Evolutionary conservation across 495 filamentous ascomycete genomes (phyloP).

Genomic region (Astrothelium macrocarpum): DNA sequence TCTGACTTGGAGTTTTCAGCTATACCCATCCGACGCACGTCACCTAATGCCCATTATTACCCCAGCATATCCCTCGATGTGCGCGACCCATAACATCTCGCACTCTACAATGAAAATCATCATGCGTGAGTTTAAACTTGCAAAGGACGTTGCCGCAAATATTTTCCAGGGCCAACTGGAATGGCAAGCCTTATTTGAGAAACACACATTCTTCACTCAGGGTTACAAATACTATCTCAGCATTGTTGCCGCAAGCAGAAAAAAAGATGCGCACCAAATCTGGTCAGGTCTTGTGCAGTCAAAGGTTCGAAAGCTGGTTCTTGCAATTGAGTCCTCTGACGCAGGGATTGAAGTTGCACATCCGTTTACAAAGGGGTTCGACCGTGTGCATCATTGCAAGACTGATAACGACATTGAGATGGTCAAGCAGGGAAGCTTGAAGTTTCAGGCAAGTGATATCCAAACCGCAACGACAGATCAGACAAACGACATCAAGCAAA

Average conservation of each 20-base stretch:
- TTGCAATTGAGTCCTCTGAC: slow-evolving; percentile 62
- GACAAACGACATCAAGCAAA: slow-evolving; percentile 45
- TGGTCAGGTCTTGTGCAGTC: slow-evolving; percentile 94
- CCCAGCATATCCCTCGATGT: slow-evolving; percentile 93
- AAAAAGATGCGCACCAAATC: slow-evolving; percentile 69
- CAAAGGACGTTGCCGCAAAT: slow-evolving; percentile 64
- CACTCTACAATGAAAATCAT: slow-evolving; percentile 77
- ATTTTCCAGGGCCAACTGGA: slow-evolving; percentile 63
- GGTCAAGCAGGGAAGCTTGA: slow-evolving; percentile 61
- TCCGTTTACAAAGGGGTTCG: slow-evolving; percentile 87
- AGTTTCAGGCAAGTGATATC: slow-evolving; percentile 52
- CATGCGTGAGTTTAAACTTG: slow-evolving; percentile 69
- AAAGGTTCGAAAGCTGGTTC: slow-evolving; percentile 74
- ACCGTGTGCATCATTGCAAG: slow-evolving; percentile 64
- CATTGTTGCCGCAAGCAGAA: slow-evolving; percentile 74
- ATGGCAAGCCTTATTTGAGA: slow-evolving; percentile 82
- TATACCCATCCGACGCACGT: slow-evolving; percentile 68
- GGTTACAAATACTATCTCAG: slow-evolving; percentile 92
- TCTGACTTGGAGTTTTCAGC: slow-evolving; percentile 36
- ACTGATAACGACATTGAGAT: slow-evolving; percentile 59
- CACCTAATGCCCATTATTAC: slow-evolving; percentile 96
- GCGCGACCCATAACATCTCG: slow-evolving; percentile 87
- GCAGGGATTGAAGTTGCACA: slow-evolving; percentile 69
- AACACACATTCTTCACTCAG: slow-evolving; percentile 83
- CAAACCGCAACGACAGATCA: slow-evolving; percentile 52